Evolutionary conservation across 2,329 filamentous ascomycete species (phyloP), one percentile per base, ranked within the genome.

Genomic region (Cytospora schulzeri): DNA sequence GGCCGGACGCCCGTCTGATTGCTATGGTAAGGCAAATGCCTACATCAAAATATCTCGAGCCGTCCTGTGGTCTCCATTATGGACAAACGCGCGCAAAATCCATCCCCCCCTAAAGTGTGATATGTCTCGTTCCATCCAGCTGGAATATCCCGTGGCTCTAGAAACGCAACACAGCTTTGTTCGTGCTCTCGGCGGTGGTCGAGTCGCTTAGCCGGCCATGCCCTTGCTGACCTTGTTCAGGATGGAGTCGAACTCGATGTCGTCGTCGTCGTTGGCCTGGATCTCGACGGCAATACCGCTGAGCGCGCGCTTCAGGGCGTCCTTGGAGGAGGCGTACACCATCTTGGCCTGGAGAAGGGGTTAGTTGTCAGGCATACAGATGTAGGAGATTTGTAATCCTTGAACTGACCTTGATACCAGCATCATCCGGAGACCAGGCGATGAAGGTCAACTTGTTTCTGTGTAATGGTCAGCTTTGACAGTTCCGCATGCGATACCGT

Each of bases 251-350:
- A 87, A 88, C 81, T 93, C 91, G 75, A 95, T 91, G 78, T 94
- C 91, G 77, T 92, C 90, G 71, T 81, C 79, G 78, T 94, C 91
- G 82, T 93, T 93, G 81, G 91, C 91, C 83, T 95, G 91, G 73
- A 93, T 84, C 77, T 94, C 91, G 72, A 83, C 80, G 67, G 89
- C 89, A 71, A 94, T 81, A 69, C 91, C 91, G 75, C 86, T 91
- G 69, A 95, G 85, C 58, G 90, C 79, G 78, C 89, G 88, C 86
- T 93, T 94, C 71, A 95, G 85, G 66, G 90, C 89, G 73, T 93
- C 90, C 83, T 94, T 95, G 79, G 91, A 95, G 60, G 91, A 91
- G 72, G 91, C 90, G 84, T 94, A 95, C 78, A 93, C 85, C 91
- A 95, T 95, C 85, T 93, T 93, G 79, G 89, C 85, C 91, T 93